These are phyloP conservation scores for Tephrocybe sp. DNA, from an alignment of 768 basidiomycete species.

Conservation along the genomic window DNA sequence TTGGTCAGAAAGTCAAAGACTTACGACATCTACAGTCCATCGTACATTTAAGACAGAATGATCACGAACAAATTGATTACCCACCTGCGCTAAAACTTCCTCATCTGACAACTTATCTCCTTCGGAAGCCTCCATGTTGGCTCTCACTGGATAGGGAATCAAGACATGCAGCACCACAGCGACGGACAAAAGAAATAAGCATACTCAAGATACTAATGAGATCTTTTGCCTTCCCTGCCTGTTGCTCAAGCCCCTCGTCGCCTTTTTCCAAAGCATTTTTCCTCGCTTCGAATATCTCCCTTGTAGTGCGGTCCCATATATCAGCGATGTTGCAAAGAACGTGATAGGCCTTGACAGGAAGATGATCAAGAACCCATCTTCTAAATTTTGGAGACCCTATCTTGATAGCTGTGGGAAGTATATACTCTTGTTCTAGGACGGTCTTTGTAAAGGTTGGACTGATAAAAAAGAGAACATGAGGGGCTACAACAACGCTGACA, in stretches of 20 bases:
- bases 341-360: constrained; percentile 9
- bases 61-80: not conserved
- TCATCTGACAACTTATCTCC: constrained; percentile 20
- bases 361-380: constrained; percentile 13
- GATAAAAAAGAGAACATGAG: not conserved
- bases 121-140: constrained; percentile 13
- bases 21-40: constrained; percentile 16
- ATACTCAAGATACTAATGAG: constrained; percentile 19
- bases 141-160: constrained; percentile 6
- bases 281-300: constrained; percentile 14
- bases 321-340: constrained; percentile 14
- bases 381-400: constrained; percentile 16
- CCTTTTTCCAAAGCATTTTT: constrained; percentile 16
- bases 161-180: too few species aligned
- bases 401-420: constrained; percentile 14
- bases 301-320: constrained; percentile 11
- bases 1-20: not conserved
- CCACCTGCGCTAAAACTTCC: constrained; percentile 27
- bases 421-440: constrained; percentile 8
- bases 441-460: constrained; percentile 10
- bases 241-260: constrained; percentile 8
- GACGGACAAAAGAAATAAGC: not conserved
- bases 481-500: not conserved
- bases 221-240: constrained; percentile 13
- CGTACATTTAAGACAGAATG: not conserved